Conservation (phyloP, 805 yeast genomes). For the Sugiyamaella qingdaonensis region DNA sequence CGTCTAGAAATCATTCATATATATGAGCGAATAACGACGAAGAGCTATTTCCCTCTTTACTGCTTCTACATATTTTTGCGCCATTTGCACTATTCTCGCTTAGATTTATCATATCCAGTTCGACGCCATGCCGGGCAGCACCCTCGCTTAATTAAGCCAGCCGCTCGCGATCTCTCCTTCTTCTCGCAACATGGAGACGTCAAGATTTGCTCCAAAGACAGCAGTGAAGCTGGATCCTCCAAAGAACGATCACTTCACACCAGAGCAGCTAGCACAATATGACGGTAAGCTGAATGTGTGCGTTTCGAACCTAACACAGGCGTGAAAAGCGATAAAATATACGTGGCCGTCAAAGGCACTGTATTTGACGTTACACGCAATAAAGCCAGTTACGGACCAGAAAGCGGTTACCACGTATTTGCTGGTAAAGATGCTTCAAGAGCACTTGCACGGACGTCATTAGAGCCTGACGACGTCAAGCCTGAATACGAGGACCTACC, state of each 20-base stretch:
- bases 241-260: conserved; percentile 40
- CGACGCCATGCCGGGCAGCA: neutral
- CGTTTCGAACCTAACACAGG: conserved; percentile 28
- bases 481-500: conserved; percentile 40
- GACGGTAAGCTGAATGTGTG: conserved; percentile 38
- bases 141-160: neutral
- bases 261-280: conserved; percentile 40
- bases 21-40: neutral
- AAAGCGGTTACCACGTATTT: conserved; percentile 63
- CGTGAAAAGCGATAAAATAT: conserved; percentile 44
- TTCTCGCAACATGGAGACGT: conserved; percentile 2
- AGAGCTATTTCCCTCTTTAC: neutral
- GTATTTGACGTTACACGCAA: conserved; percentile 76
- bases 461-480: conserved; percentile 49
- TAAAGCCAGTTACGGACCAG: conserved; percentile 67
- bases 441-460: conserved; percentile 65
- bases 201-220: conserved; percentile 50
- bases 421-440: conserved; percentile 77
- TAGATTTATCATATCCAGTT: no score
- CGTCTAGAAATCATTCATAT: neutral
- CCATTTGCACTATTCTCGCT: neutral
- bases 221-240: conserved; percentile 53
- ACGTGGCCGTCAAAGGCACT: conserved; percentile 70
- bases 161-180: neutral
- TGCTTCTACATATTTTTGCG: neutral